Base-by-base conservation (phyloP, 1,139 yeast species). In the Hemisphaericaspora xylofermentans region DNA sequence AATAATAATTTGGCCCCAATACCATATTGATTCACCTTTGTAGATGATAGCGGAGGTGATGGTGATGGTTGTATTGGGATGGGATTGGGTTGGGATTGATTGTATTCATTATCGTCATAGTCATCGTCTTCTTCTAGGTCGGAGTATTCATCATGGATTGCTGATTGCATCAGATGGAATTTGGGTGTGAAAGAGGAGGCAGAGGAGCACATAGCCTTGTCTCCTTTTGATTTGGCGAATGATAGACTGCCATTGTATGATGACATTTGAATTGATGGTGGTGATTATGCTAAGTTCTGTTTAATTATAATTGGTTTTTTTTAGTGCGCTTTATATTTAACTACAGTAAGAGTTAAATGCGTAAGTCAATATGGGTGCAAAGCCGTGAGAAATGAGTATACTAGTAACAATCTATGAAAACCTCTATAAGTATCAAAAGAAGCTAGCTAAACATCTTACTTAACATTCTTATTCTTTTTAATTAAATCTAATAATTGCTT, bases 1-100 rank as follows among this genome's bases (percentile, higher is more conserved):
- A 80, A 72, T 69, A 93, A 61, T 39, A 93, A 66, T 40, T 76
- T 66, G 2, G 96, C 96, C 27, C 98, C 98, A 35, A 88, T 78
- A 8, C 98, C 98, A 54, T 89, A 91, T 41, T 56, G 55, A 17
- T 36, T 33, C 15, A 49, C 28, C 37, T 47, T 45, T 7, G 31
- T 30, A 5, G 45, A 40, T 8, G 28, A n/a, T 19, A n/a, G n/a
- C n/a, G n/a, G n/a, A n/a, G 28, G 14, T 33, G 32, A 13, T 4
- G 32, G 21, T 6, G 39, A 30, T 24, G 40, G 27, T 33, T 5
- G 18, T 26, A 18, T 8, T 32, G 19, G 35, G 26, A 6, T 18
- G 25, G 17, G 27, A 24, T 8, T 24, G 12, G 22, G 33, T 12
- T 6, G 32, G 21, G 3, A 38, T 25, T 24, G 40, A 6, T 21